Base-by-base conservation (phyloP, 148 eudicot genomes). In the Suaeda aralocaspica region DNA sequence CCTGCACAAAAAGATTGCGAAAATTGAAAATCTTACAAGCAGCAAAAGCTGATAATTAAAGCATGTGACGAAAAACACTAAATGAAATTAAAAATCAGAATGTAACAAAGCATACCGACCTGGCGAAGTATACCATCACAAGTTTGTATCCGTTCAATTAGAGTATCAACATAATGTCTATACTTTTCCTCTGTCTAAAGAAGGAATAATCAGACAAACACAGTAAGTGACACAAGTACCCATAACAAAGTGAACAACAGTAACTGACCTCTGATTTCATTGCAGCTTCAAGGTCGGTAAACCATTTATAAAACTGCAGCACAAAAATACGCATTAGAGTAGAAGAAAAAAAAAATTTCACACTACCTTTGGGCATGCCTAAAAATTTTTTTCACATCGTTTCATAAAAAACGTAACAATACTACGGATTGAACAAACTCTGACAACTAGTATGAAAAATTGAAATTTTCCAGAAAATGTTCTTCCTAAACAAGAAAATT, bases 141-240 rank as follows among this genome's bases (percentile, higher is more conserved):
- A 57, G 89, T 89, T 80, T 91, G 89, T 76, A 94, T 91, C 53
- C 86, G 86, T 73, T 94, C 89, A 58, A 90, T 87, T 72, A 91
- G 83, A 61, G 84, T 87, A 81, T 81, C 88, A 59, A 94, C 89
- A 73, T 91, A 94, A 67, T 94, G 99, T 73, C 84, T 91, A 80
- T 94, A 94, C 82, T 94, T 94, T 79, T 94, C 96, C 84, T 94
- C 99, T 49, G 99, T 94, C 99, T 94, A 83, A 42, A 75, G 53
- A 70, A 79, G 52, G 66, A 57, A 69, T 58, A 67, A 62, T 73
- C 78, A 82, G 77, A 75, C 28, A 59, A 42, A 31, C 62, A 46
- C 8, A 36, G 41, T 36, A 68, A 73, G 21, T 9, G 61, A 19
- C 33, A 42, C 24, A 52, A 71, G 67, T 53, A 58, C 53, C 26